Base-by-base conservation (phyloP, 2,329 filamentous ascomycete species). In the Didymella segeticola region DNA sequence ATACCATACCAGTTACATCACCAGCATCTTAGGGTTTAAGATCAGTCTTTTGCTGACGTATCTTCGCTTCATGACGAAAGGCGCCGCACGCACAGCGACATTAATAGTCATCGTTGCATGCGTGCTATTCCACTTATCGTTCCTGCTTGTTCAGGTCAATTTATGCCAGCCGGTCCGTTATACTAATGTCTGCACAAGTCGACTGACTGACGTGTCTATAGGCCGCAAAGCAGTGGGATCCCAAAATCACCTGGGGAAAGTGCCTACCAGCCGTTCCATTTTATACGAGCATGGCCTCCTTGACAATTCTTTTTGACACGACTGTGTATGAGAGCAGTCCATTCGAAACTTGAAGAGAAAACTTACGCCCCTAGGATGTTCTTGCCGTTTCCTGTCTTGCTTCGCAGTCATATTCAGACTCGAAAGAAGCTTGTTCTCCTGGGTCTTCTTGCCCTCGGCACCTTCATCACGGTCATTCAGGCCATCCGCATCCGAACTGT, bases 391-490 rank as follows among this genome's bases (percentile, higher is more conserved):
- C 59, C 59, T 2, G 53, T 61, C 2, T 43, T 61, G 3, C 46
- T 61, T 15, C 51, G 43, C 20, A 55, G 47, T 15, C 51, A 45
- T 12, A 51, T 61, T 22, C 59, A 57, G n/a, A 61, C 48, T n/a
- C 47, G 59, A 3, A 57, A 56, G 29, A 60, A 61, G 15, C 14
- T 50, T 17, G 59, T 45, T 4, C 43, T 61, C 0, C 19, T 61
- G 6, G 47, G 50, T 17, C 57, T 61, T 8, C 48, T 61, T 4
- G 50, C 59, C 4, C 41, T 61, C 4, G 59, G 57, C 20, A 51
- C 33, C 3, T 61, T 61, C 38, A 61, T 61, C 41, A 61, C 59
- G 2, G 49, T 61, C 30, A 61, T 61, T 20, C 59, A 61, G 30
- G 34, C 60, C 6, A 34, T 61, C 1, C 57, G 59, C 29, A 61